Conservation (phyloP, 345 rosid species). For the Melaleuca quinquenervia region DNA sequence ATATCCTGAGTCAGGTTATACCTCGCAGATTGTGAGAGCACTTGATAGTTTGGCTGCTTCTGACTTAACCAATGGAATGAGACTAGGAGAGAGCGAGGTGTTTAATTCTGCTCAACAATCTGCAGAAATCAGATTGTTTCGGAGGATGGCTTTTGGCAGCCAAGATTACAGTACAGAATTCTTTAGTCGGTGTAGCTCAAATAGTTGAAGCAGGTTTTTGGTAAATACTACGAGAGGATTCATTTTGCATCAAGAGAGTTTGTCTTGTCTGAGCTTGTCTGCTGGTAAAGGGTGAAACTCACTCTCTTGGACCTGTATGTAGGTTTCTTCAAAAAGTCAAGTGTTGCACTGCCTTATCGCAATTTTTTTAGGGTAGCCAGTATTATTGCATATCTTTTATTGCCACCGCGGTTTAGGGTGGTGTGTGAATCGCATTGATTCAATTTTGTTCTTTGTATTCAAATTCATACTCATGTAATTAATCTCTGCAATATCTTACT, state of each 20-base stretch:
- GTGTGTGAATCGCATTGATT: background rate
- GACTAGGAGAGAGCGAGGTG: slow-evolving; percentile 74
- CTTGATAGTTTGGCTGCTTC: slow-evolving; percentile 51
- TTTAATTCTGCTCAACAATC: slow-evolving; percentile 70
- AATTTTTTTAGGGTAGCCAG: background rate
- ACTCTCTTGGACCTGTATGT: background rate
- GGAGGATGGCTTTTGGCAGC: slow-evolving; percentile 85
- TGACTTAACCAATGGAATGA: slow-evolving; percentile 88
- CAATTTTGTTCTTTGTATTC: background rate
- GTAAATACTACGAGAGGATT: slow-evolving; percentile 16
- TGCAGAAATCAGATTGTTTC: slow-evolving; percentile 75
- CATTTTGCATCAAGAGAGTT: slow-evolving; percentile 1
- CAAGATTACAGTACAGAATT: slow-evolving; percentile 73
- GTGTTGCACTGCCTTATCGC: background rate
- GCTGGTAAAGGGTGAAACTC: background rate
- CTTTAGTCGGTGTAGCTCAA: slow-evolving; percentile 24
- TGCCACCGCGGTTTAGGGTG: background rate
- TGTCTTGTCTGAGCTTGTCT: background rate
- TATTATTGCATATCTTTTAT: background rate
- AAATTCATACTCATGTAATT: background rate
- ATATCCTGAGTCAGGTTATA: background rate
- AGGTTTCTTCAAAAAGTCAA: background rate
- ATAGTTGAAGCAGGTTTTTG: slow-evolving; percentile 16
- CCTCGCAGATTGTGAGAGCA: slow-evolving; percentile 74
- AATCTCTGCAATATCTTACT: background rate